Conservation (phyloP, 768 basidiomycete species). For the Calocera cornea region DNA sequence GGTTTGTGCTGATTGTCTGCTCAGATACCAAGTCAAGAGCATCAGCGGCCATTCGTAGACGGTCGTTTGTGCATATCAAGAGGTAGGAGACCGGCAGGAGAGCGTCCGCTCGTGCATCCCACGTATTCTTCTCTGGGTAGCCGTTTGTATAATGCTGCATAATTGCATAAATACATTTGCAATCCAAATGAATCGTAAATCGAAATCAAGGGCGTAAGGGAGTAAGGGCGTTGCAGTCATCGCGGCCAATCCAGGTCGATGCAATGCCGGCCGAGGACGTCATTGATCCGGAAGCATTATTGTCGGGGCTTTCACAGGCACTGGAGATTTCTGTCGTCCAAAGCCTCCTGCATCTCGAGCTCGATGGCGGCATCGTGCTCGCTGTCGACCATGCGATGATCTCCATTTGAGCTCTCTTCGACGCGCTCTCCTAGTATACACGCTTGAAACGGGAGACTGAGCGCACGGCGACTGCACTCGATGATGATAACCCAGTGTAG, state of each 20-base stretch:
- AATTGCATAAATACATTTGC: background rate
- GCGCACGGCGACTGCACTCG: background rate
- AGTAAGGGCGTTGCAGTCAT: background rate
- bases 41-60: conserved; percentile 2
- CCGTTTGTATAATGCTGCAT: no score
- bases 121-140: no score
- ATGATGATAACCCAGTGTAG: background rate
- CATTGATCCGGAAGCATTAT: background rate
- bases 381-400: background rate
- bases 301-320: background rate
- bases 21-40: conserved; percentile 10
- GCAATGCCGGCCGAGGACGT: background rate
- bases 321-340: background rate
- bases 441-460: background rate
- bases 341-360: background rate
- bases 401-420: background rate
- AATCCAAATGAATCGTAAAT: background rate
- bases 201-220: no score
- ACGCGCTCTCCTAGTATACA: background rate
- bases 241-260: background rate
- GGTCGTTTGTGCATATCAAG: background rate
- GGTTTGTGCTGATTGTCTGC: background rate
- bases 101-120: no score
- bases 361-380: background rate
- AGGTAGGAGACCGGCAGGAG: background rate